A percentile compares a stretch with the other conserved stretches of the same genome.
Conservation (phyloP, 108 stramenopile species). For the Cyclotella cryptica region DNA sequence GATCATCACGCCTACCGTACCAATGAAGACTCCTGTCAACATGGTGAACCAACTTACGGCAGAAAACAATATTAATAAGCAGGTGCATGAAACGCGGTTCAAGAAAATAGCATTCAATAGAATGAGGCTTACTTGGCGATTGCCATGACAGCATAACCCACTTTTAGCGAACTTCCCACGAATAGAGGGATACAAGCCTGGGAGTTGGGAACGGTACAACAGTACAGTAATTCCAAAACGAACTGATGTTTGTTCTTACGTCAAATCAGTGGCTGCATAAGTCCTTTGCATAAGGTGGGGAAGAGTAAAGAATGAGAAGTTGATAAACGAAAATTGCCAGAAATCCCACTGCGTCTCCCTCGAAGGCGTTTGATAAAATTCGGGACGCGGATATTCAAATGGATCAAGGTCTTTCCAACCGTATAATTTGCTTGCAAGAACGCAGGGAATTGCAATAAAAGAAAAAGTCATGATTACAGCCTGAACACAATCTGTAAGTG, state of each 20-base stretch:
- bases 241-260: too few species aligned
- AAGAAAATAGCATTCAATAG: neutral
- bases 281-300: slow-evolving; percentile 52
- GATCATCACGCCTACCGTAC: slow-evolving; percentile 44
- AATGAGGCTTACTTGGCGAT: neutral
- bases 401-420: slow-evolving; percentile 47
- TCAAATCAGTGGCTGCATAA: slow-evolving; percentile 43
- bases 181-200: too few species aligned
- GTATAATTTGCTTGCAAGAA: slow-evolving; percentile 25
- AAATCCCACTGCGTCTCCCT: slow-evolving; percentile 32
- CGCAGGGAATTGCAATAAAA: slow-evolving; percentile 31
- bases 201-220: too few species aligned
- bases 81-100: neutral
- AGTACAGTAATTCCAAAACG: too few species aligned
- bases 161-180: too few species aligned
- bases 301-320: slow-evolving; percentile 49
- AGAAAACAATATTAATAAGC: neutral
- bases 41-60: slow-evolving; percentile 42
- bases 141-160: slow-evolving; percentile 18
- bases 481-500: slow-evolving; percentile 45
- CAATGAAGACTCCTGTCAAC: slow-evolving; percentile 51
- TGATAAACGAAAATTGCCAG: slow-evolving; percentile 49
- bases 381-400: slow-evolving; percentile 29
- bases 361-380: slow-evolving; percentile 46
- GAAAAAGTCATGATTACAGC: slow-evolving; percentile 36